A percentile compares a stretch with the other conserved stretches of the same genome.
These are phyloP conservation scores for Cicer bijugum DNA, from an alignment of 306 rosid genomes.

Conservation along the genomic window DNA sequence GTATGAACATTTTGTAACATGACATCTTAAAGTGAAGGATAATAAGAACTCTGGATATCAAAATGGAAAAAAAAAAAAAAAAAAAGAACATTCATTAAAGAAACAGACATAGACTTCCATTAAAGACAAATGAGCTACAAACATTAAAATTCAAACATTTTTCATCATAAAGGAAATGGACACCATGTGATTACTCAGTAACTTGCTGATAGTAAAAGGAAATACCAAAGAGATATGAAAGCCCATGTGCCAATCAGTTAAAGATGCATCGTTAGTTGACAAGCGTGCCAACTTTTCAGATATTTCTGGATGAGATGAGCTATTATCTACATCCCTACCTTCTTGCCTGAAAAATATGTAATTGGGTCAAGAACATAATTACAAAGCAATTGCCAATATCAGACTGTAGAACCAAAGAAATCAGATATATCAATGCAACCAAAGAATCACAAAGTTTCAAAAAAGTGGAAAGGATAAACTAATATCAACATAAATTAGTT, in stretches of 20 bases:
- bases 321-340: slow-evolving; percentile 68
- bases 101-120: slow-evolving; percentile 24
- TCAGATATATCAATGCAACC: slow-evolving; percentile 35
- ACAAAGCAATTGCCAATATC: slow-evolving; percentile 34
- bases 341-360: slow-evolving; percentile 76
- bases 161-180: slow-evolving; percentile 33
- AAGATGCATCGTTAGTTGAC: slow-evolving; percentile 73
- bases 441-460: slow-evolving; percentile 26
- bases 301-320: slow-evolving; percentile 62
- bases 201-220: slow-evolving; percentile 24
- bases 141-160: slow-evolving; percentile 11
- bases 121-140: slow-evolving; percentile 21
- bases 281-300: slow-evolving; percentile 74
- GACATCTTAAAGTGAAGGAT: slow-evolving; percentile 17
- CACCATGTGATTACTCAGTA: slow-evolving; percentile 15
- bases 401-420: slow-evolving; percentile 38
- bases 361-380: slow-evolving; percentile 34
- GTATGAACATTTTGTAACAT: neutral
- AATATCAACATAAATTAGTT: slow-evolving; percentile 16
- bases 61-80: slow-evolving; percentile 18
- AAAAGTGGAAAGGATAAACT: slow-evolving; percentile 27
- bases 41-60: slow-evolving; percentile 34
- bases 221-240: slow-evolving; percentile 86
- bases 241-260: slow-evolving; percentile 96
- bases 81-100: neutral